Evolutionary conservation across 2,329 filamentous ascomycete genomes (phyloP), one percentile per base, ranked within the genome.

Genomic region (Diaporthe aspalathi): DNA sequence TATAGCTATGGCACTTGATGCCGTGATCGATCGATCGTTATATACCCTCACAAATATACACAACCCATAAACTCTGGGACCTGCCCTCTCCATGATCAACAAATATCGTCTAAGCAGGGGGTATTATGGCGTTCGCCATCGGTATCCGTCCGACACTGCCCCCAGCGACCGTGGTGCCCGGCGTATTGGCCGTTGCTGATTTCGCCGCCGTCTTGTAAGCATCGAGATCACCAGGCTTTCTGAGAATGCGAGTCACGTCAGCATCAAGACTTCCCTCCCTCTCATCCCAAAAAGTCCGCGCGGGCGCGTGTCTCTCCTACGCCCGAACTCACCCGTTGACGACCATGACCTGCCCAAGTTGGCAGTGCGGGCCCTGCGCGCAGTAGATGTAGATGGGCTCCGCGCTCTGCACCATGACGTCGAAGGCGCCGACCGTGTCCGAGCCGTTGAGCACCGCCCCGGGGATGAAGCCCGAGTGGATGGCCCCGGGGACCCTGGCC

Each of bases 311-410:
- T 16, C 12, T 43, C 14, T 5, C 32, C 32, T 9, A 5, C 32
- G 32, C 32, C 32, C 24, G 9, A 22, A 50, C 60, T 65, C 45
- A 65, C 60, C 60, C 60, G 9, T 65, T 65, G 45, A 65, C 27
- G 9, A 65, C 60, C 60, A 65, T 65, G 43, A 65, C 60, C 45
- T 65, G 60, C 8, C 60, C 60, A 2, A 65, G 60, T 14, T 65
- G 60, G 35, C 60, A 65, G 38, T 65, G 60, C 16, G 60, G 60
- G 24, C 60, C 60, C 29, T 65, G 60, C 9, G 60, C 60, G 12
- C 60, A 65, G 14, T 65, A 65, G n/a, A 65, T 35, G 14, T 14
- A 65, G 29, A 65, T 65, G 2, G 60, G 43, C 6, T 65, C 60
- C n/a, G 29, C 38, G n/a, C 50, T 65, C n/a, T 65, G 60, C 1